These are phyloP conservation scores for Secale cereale DNA, from an alignment of 176 grass and related monocot species.

Conservation along the genomic window DNA sequence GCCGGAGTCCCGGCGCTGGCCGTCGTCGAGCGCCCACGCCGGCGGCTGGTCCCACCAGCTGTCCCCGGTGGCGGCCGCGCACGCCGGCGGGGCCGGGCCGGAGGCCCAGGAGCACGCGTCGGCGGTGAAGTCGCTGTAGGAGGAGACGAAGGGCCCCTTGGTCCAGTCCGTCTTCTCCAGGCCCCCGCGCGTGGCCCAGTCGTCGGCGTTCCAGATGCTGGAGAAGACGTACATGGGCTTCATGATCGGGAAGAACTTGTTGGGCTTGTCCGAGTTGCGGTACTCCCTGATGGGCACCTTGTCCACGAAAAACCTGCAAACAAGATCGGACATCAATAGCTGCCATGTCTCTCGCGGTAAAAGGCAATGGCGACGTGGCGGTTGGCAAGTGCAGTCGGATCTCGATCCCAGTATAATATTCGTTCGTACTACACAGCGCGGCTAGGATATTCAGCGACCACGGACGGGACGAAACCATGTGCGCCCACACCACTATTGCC, in stretches of 20 bases:
- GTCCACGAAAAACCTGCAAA: constrained; percentile 84
- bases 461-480: not conserved
- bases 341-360: not conserved
- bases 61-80: constrained; percentile 41
- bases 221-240: constrained; percentile 99
- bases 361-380: not conserved
- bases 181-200: constrained; percentile 90
- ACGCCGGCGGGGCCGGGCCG: not conserved
- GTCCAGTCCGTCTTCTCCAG: constrained; percentile 96
- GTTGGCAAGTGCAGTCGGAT: not conserved
- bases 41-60: constrained; percentile 94
- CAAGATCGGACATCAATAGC: too few relatives aligned
- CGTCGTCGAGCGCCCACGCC: constrained; percentile 63
- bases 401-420: not conserved
- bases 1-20: constrained; percentile 53
- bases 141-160: constrained; percentile 75
- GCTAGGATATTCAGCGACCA: not conserved
- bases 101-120: constrained; percentile 62
- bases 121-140: constrained; percentile 87
- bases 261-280: constrained; percentile 64
- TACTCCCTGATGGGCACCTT: constrained; percentile 79
- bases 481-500: not conserved
- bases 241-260: constrained; percentile 63
- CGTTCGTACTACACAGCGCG: too few relatives aligned
- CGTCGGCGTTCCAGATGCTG: constrained; percentile 99